A percentile compares a stretch with the other conserved stretches of the same genome.
Evolutionary conservation across 2,329 filamentous ascomycete species (phyloP).

Genomic region (Penicillium corylophilum): DNA sequence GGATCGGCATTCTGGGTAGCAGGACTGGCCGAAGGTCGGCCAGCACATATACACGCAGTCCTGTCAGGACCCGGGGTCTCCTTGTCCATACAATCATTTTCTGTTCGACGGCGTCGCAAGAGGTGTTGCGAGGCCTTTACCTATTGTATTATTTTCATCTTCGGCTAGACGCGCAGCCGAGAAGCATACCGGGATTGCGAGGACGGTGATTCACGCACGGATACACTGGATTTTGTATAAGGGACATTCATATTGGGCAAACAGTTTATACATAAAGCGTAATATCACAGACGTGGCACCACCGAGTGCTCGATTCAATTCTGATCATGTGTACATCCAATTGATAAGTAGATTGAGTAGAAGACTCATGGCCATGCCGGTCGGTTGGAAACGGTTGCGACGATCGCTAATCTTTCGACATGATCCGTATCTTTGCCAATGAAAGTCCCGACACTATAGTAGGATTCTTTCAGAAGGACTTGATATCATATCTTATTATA

Average conservation of each 20-base stretch:
- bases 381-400: background rate
- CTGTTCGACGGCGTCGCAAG: conserved; percentile 11
- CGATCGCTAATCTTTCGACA: no score
- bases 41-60: conserved; percentile 18
- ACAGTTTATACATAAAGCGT: conserved; percentile 20
- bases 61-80: conserved; percentile 3
- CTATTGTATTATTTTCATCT: conserved; percentile 9
- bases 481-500: background rate
- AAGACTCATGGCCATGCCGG: background rate
- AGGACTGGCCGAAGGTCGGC: conserved; percentile 5
- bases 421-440: no score
- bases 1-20: conserved; percentile 5
- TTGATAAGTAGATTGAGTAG: background rate
- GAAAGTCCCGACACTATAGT: no score
- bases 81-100: conserved; percentile 20
- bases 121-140: conserved; percentile 11
- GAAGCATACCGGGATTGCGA: background rate
- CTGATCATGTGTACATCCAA: background rate
- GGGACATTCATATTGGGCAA: conserved; percentile 18
- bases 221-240: conserved; percentile 17
- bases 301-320: background rate
- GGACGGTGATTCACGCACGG: background rate
- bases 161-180: conserved; percentile 8
- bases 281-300: conserved; percentile 11
- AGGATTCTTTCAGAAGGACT: background rate